Percentiles rank a stretch among this genome's conserved stretches.
phyloP scores from a whole-genome alignment of 371 early-diverging fungal species.

The Syncephalastrum sp. region DNA sequence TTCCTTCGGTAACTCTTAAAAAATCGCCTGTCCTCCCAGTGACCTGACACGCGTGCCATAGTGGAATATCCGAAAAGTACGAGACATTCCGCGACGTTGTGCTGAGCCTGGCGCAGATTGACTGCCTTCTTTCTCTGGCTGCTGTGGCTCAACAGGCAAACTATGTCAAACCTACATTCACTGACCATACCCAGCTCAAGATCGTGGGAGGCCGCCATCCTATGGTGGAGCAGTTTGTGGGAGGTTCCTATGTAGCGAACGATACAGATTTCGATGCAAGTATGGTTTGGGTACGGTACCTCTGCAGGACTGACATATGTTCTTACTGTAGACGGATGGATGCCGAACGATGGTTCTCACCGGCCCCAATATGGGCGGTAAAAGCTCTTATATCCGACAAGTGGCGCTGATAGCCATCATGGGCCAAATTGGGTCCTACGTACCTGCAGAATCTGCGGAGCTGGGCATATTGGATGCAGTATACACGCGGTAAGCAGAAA shows the following conservation, averaged over 20 bases:
- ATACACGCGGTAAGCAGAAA: constrained; percentile 38
- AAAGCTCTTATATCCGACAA: constrained; percentile 76
- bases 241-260: constrained; percentile 65
- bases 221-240: constrained; percentile 45
- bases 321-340: constrained; percentile 8
- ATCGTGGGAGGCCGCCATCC: constrained; percentile 65
- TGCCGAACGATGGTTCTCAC: constrained; percentile 60
- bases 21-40: background rate
- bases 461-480: constrained; percentile 71
- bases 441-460: constrained; percentile 56
- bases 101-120: constrained; percentile 62
- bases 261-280: constrained; percentile 54
- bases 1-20: constrained; percentile 36
- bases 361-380: constrained; percentile 89
- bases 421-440: constrained; percentile 84
- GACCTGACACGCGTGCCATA: background rate
- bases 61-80: constrained; percentile 62
- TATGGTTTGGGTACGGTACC: background rate
- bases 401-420: constrained; percentile 76
- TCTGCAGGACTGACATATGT: background rate
- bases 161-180: constrained; percentile 71
- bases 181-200: constrained; percentile 35
- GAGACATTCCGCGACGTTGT: constrained; percentile 65
- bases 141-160: constrained; percentile 60
- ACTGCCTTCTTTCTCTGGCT: constrained; percentile 77